A percentile compares a stretch with the other conserved stretches of the same genome.
Evolutionary conservation across 208 protist genomes (phyloP).

Genomic region (Phytomonas serpens): DNA sequence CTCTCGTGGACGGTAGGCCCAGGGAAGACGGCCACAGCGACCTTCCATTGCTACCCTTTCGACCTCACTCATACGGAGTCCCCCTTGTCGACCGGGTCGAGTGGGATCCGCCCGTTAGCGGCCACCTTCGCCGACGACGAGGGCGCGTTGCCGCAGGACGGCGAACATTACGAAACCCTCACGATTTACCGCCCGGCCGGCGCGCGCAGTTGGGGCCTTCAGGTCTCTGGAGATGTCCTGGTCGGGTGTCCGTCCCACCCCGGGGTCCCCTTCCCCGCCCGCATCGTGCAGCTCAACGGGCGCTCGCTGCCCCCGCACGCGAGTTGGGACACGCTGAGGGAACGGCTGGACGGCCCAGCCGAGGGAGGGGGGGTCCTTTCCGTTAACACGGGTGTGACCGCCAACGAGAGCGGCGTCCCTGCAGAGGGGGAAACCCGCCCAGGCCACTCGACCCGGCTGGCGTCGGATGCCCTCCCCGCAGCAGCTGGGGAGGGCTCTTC

Average conservation of each 20-base stretch:
- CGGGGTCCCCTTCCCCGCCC: constrained; percentile 14
- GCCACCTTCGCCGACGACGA: too few relatives aligned
- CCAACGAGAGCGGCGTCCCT: too few relatives aligned
- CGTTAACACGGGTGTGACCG: too few relatives aligned
- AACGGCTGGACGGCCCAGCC: neutral
- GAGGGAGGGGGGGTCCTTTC: neutral
- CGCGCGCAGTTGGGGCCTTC: constrained; percentile 9
- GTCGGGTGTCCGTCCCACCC: neutral
- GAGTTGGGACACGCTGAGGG: too few relatives aligned
- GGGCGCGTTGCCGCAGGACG: neutral
- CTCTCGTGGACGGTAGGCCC: too few relatives aligned
- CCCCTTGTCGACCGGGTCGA: neutral
- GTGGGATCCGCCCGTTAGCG: neutral
- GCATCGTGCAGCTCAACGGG: constrained; percentile 13
- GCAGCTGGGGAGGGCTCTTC: neutral
- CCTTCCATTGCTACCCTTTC: too few relatives aligned
- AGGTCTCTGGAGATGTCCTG: constrained; percentile 1
- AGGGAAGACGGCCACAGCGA: too few relatives aligned
- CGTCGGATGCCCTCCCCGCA: neutral
- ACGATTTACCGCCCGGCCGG: neutral
- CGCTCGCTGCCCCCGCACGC: neutral
- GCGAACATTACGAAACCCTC: neutral
- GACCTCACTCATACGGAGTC: neutral
- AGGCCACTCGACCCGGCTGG: neutral
- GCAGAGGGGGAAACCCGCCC: neutral